A percentile compares a stretch with the other conserved stretches of the same genome.
These are phyloP conservation scores for Retiboletus flavoniger DNA, from an alignment of 1,284 basidiomycete genomes.

Conservation along the genomic window DNA sequence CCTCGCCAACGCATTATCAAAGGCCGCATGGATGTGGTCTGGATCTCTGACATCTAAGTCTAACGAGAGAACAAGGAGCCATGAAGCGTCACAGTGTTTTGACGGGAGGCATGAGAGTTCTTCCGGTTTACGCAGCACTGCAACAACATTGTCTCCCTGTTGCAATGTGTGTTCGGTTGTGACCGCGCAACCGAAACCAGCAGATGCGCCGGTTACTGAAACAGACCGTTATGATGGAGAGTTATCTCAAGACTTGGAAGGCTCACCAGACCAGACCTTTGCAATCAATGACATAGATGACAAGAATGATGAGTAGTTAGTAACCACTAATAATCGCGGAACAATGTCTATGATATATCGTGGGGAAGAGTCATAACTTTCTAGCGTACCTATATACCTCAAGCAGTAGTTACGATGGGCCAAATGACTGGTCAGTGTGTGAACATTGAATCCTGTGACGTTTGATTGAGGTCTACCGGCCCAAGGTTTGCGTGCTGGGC, in stretches of 20 bases:
- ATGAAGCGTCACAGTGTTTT: slow-evolving; percentile 36
- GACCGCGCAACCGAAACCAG: slow-evolving; percentile 27
- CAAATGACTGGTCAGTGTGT: background rate
- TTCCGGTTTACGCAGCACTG: slow-evolving; percentile 20
- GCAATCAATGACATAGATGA: slow-evolving; percentile 10
- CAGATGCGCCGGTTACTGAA: slow-evolving; percentile 31
- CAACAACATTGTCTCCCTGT: slow-evolving; percentile 28
- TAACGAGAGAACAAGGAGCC: slow-evolving; percentile 40
- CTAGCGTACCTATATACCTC: background rate
- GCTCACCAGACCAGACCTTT: slow-evolving; percentile 31
- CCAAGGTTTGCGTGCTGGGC: no score
- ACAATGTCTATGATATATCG: background rate
- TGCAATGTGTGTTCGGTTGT: slow-evolving; percentile 25
- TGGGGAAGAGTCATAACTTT: background rate
- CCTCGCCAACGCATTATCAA: slow-evolving; percentile 22
- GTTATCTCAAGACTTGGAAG: background rate
- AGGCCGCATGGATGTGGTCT: slow-evolving; percentile 22
- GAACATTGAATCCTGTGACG: background rate
- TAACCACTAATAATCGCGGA: background rate
- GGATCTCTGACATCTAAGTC: slow-evolving; percentile 31
- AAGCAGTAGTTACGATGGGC: background rate
- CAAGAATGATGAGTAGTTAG: background rate
- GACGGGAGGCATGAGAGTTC: slow-evolving; percentile 19
- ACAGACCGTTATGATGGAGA: background rate
- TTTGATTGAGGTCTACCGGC: no score